Percentiles rank a stretch among this genome's conserved stretches.
Evolutionary conservation across 2,329 filamentous ascomycete genomes (phyloP).

Genomic region (Zymoseptoria ardabiliae): DNA sequence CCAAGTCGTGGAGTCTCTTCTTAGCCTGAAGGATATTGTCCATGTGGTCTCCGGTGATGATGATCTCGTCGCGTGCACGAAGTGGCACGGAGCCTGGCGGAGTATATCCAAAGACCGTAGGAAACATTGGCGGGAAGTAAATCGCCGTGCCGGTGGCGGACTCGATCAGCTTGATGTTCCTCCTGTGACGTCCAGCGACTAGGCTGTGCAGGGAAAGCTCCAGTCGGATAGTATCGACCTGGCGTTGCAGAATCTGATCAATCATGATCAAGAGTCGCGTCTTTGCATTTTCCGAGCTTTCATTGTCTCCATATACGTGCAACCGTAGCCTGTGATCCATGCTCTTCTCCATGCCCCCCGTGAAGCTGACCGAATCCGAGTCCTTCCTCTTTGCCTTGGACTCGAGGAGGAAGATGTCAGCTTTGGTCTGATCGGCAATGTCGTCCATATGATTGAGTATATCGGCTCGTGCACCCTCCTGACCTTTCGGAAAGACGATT

Average conservation of each 20-base stretch:
- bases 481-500: conserved; percentile 66
- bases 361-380: conserved; percentile 69
- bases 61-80: conserved; percentile 81
- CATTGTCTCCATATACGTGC: conserved; percentile 88
- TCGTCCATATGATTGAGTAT: conserved; percentile 81
- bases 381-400: conserved; percentile 65
- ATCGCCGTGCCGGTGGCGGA: conserved; percentile 93
- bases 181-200: conserved; percentile 85
- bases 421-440: conserved; percentile 80
- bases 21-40: conserved; percentile 84
- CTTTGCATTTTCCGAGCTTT: conserved; percentile 95
- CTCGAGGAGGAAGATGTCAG: conserved; percentile 91
- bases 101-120: conserved; percentile 82
- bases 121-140: conserved; percentile 94
- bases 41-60: conserved; percentile 83
- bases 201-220: conserved; percentile 85
- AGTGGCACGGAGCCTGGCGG: conserved; percentile 67
- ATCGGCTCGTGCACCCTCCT: conserved; percentile 53
- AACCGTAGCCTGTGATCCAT: conserved; percentile 84
- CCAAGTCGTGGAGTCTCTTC: conserved; percentile 80
- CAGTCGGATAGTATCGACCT: conserved; percentile 72
- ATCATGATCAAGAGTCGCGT: conserved; percentile 94
- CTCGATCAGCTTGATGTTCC: conserved; percentile 97
- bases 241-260: conserved; percentile 73
- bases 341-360: conserved; percentile 71